A percentile compares a stretch with the other conserved stretches of the same genome.
phyloP scores from a whole-genome alignment of 2,329 filamentous ascomycete genomes.

The Aureobasidium sp. region DNA sequence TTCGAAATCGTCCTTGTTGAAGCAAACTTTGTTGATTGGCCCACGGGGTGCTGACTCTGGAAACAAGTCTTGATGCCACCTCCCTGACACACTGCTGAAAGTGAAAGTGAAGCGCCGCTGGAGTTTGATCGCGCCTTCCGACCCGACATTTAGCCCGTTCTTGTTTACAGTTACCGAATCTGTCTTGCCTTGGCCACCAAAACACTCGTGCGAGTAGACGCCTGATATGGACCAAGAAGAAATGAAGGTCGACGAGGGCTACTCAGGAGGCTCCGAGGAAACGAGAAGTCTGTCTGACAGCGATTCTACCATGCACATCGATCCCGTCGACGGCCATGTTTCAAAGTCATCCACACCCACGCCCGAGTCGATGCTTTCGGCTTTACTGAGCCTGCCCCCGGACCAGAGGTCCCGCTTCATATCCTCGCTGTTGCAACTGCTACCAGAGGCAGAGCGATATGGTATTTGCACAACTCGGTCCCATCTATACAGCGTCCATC shows the following conservation, averaged over 20 bases:
- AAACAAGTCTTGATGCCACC: neutral
- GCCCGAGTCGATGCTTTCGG: conserved; percentile 2
- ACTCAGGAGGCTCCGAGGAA: conserved; percentile 57
- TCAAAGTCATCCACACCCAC: conserved; percentile 8
- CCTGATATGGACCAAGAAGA: conserved; percentile 1
- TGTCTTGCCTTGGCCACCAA: neutral
- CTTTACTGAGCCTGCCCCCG: conserved; percentile 14
- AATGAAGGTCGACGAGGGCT: conserved; percentile 66
- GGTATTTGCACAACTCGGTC: conserved; percentile 12
- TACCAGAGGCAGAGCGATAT: conserved; percentile 10
- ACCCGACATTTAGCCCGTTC: conserved; percentile 1
- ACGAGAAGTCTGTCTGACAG: conserved; percentile 41
- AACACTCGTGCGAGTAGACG: neutral
- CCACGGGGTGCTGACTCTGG: conserved; percentile 5
- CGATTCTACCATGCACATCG: conserved; percentile 32
- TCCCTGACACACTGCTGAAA: neutral
- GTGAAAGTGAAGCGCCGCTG: neutral
- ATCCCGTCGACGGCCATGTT: conserved; percentile 22
- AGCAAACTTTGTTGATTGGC: conserved; percentile 4
- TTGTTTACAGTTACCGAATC: neutral
- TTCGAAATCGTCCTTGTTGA: neutral
- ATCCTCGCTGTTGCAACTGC: conserved; percentile 2
- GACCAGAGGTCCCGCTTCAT: conserved; percentile 15
- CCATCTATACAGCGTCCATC: neutral
- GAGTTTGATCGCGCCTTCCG: neutral